Percentiles rank a stretch among this genome's conserved stretches.
Conservation (phyloP, 768 basidiomycete species). For the Boletus reticuloceps region DNA sequence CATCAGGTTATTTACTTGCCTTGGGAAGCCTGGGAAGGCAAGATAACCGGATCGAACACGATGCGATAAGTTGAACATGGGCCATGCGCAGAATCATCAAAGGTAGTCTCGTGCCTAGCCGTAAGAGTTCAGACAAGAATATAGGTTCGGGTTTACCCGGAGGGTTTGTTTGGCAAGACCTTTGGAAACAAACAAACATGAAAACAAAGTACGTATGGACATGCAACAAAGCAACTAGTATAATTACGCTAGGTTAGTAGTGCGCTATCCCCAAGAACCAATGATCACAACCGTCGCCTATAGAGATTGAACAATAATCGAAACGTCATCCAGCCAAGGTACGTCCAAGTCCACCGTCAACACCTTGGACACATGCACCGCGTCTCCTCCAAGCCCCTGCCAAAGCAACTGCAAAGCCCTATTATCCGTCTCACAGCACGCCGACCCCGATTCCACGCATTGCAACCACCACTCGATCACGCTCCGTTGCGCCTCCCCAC, state of each 20-base stretch:
- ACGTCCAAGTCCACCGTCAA: slow-evolving; percentile 63
- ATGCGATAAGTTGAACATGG: too few relatives aligned
- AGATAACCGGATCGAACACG: too few relatives aligned
- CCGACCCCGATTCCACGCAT: slow-evolving; percentile 34
- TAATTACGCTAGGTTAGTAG: slow-evolving; percentile 2
- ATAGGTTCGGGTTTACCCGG: too few relatives aligned
- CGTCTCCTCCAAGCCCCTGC: slow-evolving; percentile 56
- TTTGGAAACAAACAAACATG: too few relatives aligned
- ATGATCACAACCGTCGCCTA: slow-evolving; percentile 19
- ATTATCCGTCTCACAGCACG: slow-evolving; percentile 31
- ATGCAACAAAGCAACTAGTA: background rate
- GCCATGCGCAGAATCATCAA: too few relatives aligned
- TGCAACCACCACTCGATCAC: slow-evolving; percentile 55
- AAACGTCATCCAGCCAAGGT: slow-evolving; percentile 68
- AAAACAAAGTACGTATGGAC: too few relatives aligned
- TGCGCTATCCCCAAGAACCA: background rate
- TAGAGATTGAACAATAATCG: slow-evolving; percentile 60
- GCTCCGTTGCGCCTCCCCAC: slow-evolving; percentile 44
- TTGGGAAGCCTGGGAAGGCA: too few relatives aligned
- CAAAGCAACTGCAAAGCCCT: slow-evolving; percentile 59
- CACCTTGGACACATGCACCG: slow-evolving; percentile 50
- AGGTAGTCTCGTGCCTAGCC: too few relatives aligned
- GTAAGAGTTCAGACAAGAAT: too few relatives aligned
- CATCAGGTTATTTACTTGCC: too few relatives aligned
- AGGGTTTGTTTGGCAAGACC: too few relatives aligned